These are phyloP conservation scores for Chaetomiaceae sp. DNA, from an alignment of 2,329 filamentous ascomycete species.

Conservation along the genomic window DNA sequence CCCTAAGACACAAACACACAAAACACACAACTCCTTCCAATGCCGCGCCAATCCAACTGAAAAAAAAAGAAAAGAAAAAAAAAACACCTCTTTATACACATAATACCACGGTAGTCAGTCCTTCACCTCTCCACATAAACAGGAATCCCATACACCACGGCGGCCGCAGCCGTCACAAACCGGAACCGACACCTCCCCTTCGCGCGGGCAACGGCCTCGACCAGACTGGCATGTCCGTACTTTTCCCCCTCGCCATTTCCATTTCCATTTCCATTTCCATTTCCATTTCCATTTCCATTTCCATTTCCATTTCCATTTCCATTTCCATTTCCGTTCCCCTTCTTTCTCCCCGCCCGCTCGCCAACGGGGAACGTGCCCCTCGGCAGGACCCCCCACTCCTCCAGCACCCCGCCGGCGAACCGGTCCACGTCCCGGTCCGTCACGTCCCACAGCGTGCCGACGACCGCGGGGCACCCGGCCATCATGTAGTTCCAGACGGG, in stretches of 20 bases:
- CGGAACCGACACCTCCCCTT: conserved; percentile 77
- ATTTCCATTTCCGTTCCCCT: too few species aligned
- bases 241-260: background rate
- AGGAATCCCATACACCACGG: conserved; percentile 91
- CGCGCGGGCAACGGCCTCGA: conserved; percentile 75
- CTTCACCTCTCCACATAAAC: conserved; percentile 62
- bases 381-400: conserved; percentile 75
- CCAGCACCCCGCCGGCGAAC: conserved; percentile 73
- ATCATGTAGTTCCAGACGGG: conserved; percentile 90
- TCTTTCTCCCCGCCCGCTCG: too few species aligned
- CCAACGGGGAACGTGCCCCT: conserved; percentile 36
- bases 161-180: conserved; percentile 90
- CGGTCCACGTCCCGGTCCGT: conserved; percentile 97
- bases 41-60: too few species aligned
- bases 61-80: background rate
- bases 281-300: conserved; percentile 29
- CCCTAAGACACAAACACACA: too few species aligned
- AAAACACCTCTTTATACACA: background rate
- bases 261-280: conserved; percentile 17
- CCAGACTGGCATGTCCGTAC: conserved; percentile 46
- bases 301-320: too few species aligned
- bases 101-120: too few species aligned
- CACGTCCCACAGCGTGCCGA: conserved; percentile 96
- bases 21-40: too few species aligned
- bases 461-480: conserved; percentile 77